A percentile compares a stretch with the other conserved stretches of the same genome.
Conservation (phyloP, 2,329 filamentous ascomycete species). For the Penicillium expansum region DNA sequence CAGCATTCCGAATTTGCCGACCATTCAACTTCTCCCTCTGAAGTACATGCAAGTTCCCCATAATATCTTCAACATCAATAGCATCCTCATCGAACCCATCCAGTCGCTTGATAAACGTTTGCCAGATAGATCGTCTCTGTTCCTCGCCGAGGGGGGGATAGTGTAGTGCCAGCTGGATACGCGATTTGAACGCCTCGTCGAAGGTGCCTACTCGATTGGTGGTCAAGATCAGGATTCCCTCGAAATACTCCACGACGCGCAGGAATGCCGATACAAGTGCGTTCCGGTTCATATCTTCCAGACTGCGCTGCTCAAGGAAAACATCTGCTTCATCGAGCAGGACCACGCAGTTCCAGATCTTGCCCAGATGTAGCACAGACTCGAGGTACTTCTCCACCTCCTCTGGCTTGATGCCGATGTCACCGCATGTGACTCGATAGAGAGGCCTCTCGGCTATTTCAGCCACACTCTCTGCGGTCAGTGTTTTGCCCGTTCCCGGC, state of each 20-base stretch:
- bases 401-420: constrained; percentile 7
- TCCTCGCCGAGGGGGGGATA: constrained; percentile 8
- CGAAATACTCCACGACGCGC: constrained; percentile 23
- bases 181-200: constrained; percentile 17
- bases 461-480: constrained; percentile 65
- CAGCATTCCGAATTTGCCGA: constrained; percentile 15
- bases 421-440: constrained; percentile 13
- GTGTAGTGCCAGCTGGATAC: constrained; percentile 14
- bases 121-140: constrained; percentile 5
- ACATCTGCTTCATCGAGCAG: constrained; percentile 15
- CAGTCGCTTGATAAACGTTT: not conserved
- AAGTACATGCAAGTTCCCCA: constrained; percentile 7
- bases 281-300: constrained; percentile 18
- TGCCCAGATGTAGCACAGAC: constrained; percentile 17
- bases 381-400: constrained; percentile 16
- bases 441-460: constrained; percentile 43
- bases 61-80: constrained; percentile 14
- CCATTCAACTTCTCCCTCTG: constrained; percentile 19
- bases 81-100: not conserved
- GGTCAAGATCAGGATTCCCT: constrained; percentile 25
- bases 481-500: constrained; percentile 62
- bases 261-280: constrained; percentile 24
- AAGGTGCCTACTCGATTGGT: constrained; percentile 16
- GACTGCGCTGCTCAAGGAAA: constrained; percentile 13
- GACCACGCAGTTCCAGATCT: constrained; percentile 10